Evolutionary conservation across 495 filamentous ascomycete genomes (phyloP).

Genomic region (Xylaria castorea): DNA sequence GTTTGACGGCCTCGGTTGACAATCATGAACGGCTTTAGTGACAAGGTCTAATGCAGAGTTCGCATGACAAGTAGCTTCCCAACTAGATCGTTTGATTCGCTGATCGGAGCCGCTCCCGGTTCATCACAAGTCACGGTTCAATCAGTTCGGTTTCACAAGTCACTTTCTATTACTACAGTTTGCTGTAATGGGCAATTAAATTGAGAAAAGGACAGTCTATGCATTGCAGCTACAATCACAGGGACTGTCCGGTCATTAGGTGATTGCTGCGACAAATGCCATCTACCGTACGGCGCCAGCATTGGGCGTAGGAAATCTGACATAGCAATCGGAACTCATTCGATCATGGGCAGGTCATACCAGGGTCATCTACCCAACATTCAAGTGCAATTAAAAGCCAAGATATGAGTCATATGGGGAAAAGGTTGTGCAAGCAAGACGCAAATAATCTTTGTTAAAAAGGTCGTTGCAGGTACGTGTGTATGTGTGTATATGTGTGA

Average conservation of each 20-base stretch:
- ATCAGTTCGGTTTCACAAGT: constrained; percentile 18
- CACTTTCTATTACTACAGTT: not conserved
- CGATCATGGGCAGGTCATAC: not conserved
- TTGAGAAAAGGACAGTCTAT: not conserved
- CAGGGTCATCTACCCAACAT: not conserved
- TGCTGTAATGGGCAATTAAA: not conserved
- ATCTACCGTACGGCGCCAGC: not conserved
- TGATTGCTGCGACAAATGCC: not conserved
- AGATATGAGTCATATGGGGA: not conserved
- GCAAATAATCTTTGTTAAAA: not conserved
- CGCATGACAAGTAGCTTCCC: not conserved
- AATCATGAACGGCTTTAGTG: not conserved
- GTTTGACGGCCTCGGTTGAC: constrained; percentile 12
- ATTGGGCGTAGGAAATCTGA: not conserved
- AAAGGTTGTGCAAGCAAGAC: not conserved
- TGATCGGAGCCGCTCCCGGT: constrained; percentile 1
- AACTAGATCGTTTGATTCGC: constrained; percentile 5
- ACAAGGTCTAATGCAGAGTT: constrained; percentile 9
- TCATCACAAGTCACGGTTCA: constrained; percentile 9
- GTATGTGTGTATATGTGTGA: not conserved
- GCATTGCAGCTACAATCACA: not conserved
- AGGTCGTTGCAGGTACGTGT: not conserved
- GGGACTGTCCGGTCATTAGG: no score
- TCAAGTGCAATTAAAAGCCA: not conserved
- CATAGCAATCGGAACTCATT: not conserved